phyloP scores from a whole-genome alignment of 129 eudicot species.

The Artemisia argyi region DNA sequence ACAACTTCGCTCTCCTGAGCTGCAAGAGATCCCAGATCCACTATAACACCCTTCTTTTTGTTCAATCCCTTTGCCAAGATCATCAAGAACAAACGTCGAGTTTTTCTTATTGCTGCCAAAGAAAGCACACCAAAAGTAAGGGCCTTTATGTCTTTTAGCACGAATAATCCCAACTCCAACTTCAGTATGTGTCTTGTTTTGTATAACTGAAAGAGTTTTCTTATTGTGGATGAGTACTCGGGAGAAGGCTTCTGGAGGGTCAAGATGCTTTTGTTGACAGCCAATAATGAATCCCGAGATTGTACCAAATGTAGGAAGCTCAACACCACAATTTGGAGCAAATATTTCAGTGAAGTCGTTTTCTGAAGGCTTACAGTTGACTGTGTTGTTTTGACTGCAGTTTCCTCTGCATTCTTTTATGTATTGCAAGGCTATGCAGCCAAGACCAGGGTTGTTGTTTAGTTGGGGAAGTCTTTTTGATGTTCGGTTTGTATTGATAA shows the following conservation, averaged over 20 bases:
- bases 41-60: slow-evolving; percentile 88
- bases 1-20: slow-evolving; percentile 39
- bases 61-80: slow-evolving; percentile 78
- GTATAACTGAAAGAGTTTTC: slow-evolving; percentile 44
- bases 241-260: slow-evolving; percentile 69
- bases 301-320: slow-evolving; percentile 81
- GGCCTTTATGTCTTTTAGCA: slow-evolving; percentile 62
- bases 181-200: slow-evolving; percentile 58
- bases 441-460: slow-evolving; percentile 66
- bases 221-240: slow-evolving; percentile 42
- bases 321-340: slow-evolving; percentile 86
- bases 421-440: slow-evolving; percentile 80
- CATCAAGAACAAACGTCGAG: slow-evolving; percentile 70
- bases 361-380: slow-evolving; percentile 61
- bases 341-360: slow-evolving; percentile 82
- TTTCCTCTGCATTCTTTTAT: slow-evolving; percentile 65
- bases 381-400: slow-evolving; percentile 66
- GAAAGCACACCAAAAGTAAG: slow-evolving; percentile 81
- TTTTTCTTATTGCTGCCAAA: slow-evolving; percentile 49
- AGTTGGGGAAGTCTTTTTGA: slow-evolving; percentile 52
- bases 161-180: slow-evolving; percentile 75
- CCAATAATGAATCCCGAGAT: slow-evolving; percentile 62
- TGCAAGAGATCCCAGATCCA: slow-evolving; percentile 51
- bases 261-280: slow-evolving; percentile 66
- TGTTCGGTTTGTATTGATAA: slow-evolving; percentile 78